phyloP scores from a whole-genome alignment of 768 basidiomycete genomes.

The Mycena chlorophos region DNA sequence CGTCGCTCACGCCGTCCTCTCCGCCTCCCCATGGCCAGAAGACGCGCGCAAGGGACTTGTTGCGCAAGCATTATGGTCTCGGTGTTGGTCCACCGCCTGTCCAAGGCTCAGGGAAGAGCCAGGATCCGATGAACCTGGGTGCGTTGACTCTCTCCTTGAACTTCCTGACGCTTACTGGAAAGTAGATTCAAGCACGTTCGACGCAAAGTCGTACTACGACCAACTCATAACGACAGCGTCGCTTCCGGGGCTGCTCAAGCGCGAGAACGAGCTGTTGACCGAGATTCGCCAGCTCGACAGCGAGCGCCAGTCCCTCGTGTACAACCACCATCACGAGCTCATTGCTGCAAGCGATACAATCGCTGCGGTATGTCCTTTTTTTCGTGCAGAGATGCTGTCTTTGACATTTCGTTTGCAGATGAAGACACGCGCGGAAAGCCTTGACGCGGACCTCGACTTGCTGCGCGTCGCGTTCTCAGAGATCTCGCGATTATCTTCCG shows the following conservation, averaged over 20 bases:
- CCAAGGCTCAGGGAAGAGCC: constrained; percentile 43
- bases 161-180: neutral
- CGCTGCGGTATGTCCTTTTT: constrained; percentile 56
- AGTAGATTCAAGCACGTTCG: constrained; percentile 78
- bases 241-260: constrained; percentile 68
- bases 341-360: constrained; percentile 94
- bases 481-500: constrained; percentile 75
- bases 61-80: constrained; percentile 87
- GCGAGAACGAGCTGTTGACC: constrained; percentile 77
- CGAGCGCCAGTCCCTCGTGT: constrained; percentile 88
- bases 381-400: too few species aligned
- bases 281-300: constrained; percentile 87
- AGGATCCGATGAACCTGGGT: constrained; percentile 85
- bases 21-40: constrained; percentile 41
- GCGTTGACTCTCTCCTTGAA: constrained; percentile 23
- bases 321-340: constrained; percentile 94
- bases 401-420: constrained; percentile 51
- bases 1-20: constrained; percentile 23
- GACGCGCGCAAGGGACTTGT: constrained; percentile 68
- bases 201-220: constrained; percentile 82
- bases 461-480: constrained; percentile 82
- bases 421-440: constrained; percentile 82
- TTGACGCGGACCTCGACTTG: constrained; percentile 82
- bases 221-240: constrained; percentile 82
- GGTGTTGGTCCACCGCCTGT: constrained; percentile 70